Percentiles rank a stretch among this genome's conserved stretches.
These are phyloP conservation scores for Microdochium paspali DNA, from an alignment of 2,329 filamentous ascomycete genomes.

Conservation along the genomic window DNA sequence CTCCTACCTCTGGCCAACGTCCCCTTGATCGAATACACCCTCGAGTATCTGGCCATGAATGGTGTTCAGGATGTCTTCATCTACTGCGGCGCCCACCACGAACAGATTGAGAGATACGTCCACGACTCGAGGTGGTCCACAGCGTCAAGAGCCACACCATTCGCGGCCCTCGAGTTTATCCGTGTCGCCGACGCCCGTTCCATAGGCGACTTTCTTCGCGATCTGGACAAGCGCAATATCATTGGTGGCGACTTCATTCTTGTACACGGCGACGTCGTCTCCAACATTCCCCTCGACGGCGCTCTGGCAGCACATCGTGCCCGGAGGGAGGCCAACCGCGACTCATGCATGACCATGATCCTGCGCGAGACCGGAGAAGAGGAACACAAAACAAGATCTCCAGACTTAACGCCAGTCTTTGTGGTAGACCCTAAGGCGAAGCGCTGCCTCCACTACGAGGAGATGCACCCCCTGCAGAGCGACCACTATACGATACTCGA, in stretches of 20 bases:
- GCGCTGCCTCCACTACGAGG: slow-evolving; percentile 88
- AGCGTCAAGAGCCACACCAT: slow-evolving; percentile 48
- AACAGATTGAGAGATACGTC: slow-evolving; percentile 82
- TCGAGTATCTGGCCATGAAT: slow-evolving; percentile 91
- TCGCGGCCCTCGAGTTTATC: slow-evolving; percentile 74
- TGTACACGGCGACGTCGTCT: slow-evolving; percentile 86
- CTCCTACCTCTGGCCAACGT: slow-evolving; percentile 88
- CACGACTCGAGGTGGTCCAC: slow-evolving; percentile 65
- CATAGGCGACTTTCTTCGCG: slow-evolving; percentile 87
- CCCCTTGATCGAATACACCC: slow-evolving; percentile 92
- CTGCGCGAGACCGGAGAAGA: slow-evolving; percentile 64
- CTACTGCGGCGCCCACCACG: slow-evolving; percentile 80
- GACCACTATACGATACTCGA: slow-evolving; percentile 65
- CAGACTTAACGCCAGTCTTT: slow-evolving; percentile 71
- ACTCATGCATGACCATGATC: slow-evolving; percentile 97
- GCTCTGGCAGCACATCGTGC: slow-evolving; percentile 72
- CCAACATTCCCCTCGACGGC: slow-evolving; percentile 76
- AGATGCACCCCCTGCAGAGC: slow-evolving; percentile 62
- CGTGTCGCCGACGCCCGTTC: slow-evolving; percentile 76
- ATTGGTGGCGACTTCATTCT: slow-evolving; percentile 87
- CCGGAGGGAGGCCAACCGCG: slow-evolving; percentile 74
- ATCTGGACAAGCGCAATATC: slow-evolving; percentile 76
- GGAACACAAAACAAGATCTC: slow-evolving; percentile 67
- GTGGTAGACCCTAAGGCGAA: slow-evolving; percentile 73
- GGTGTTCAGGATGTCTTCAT: slow-evolving; percentile 92